Conservation (phyloP, 805 yeast genomes). For the Brettanomyces bruxellensis region DNA sequence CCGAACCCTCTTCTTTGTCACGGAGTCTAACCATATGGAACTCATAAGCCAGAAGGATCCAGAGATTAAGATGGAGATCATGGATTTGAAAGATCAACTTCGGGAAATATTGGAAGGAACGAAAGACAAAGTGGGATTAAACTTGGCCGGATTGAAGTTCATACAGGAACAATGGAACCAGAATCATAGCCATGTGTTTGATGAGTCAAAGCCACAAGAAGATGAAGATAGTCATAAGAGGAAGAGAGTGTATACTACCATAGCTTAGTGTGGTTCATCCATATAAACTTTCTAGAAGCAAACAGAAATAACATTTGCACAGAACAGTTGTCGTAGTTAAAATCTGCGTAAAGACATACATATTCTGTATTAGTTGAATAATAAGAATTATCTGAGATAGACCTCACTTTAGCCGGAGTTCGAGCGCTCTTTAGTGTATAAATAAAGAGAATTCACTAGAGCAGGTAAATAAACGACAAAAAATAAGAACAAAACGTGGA, state of each 20-base stretch:
- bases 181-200: conserved; percentile 63
- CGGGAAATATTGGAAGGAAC: conserved; percentile 45
- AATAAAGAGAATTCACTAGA: too few species aligned
- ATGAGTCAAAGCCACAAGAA: conserved; percentile 52
- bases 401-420: too few species aligned
- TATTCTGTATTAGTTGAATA: too few species aligned
- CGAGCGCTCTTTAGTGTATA: too few species aligned
- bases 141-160: conserved; percentile 72
- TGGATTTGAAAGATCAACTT: conserved; percentile 52
- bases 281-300: too few species aligned
- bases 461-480: too few species aligned
- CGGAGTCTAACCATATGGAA: conserved; percentile 71
- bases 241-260: conserved; percentile 57
- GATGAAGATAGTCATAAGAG: conserved; percentile 29
- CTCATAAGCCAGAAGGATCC: conserved; percentile 62
- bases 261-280: conserved; percentile 10
- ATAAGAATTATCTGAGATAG: too few species aligned
- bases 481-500: too few species aligned
- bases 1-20: conserved; percentile 64
- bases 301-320: too few species aligned
- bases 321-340: too few species aligned
- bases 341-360: too few species aligned
- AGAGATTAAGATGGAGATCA: conserved; percentile 52
- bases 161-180: conserved; percentile 71
- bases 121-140: conserved; percentile 64